A percentile compares a stretch with the other conserved stretches of the same genome.
Conservation (phyloP, 768 basidiomycete genomes). For the Auricularia sp. region DNA sequence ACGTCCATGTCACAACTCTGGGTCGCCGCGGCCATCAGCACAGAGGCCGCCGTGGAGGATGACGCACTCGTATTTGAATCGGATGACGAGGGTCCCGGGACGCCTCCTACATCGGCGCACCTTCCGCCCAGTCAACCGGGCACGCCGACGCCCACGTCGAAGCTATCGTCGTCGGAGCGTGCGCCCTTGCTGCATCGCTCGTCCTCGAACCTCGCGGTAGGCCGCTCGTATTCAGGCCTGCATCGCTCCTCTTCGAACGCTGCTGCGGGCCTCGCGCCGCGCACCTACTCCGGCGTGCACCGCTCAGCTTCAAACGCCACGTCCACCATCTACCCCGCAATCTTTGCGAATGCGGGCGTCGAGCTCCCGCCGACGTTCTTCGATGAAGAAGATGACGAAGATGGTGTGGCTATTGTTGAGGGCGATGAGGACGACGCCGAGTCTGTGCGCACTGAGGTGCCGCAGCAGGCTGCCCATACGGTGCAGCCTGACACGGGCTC, state of each 20-base stretch:
- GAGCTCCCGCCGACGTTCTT: not conserved
- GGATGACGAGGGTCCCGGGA: not conserved
- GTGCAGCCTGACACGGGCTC: slow-evolving; percentile 44
- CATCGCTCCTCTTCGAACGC: too few relatives aligned
- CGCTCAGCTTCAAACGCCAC: not conserved
- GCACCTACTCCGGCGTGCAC: not conserved
- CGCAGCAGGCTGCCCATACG: not conserved
- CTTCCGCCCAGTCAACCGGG: not conserved
- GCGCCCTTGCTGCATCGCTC: not conserved
- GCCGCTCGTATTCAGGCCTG: too few relatives aligned
- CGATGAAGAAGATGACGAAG: not conserved
- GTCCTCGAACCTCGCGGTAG: not conserved
- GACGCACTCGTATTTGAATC: not conserved
- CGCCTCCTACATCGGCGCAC: not conserved
- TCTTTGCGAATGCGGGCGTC: not conserved
- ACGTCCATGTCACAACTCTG: slow-evolving; percentile 96
- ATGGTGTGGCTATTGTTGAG: not conserved
- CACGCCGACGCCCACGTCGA: not conserved
- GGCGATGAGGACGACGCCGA: not conserved
- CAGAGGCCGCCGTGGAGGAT: slow-evolving; percentile 8
- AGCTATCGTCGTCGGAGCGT: not conserved
- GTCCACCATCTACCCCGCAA: not conserved
- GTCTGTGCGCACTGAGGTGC: not conserved
- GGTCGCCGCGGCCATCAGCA: slow-evolving; percentile 88
- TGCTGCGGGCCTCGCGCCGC: not conserved